Evolutionary conservation across 177 flowering plant species (phyloP).

Genomic region (Vitis hybrid): DNA sequence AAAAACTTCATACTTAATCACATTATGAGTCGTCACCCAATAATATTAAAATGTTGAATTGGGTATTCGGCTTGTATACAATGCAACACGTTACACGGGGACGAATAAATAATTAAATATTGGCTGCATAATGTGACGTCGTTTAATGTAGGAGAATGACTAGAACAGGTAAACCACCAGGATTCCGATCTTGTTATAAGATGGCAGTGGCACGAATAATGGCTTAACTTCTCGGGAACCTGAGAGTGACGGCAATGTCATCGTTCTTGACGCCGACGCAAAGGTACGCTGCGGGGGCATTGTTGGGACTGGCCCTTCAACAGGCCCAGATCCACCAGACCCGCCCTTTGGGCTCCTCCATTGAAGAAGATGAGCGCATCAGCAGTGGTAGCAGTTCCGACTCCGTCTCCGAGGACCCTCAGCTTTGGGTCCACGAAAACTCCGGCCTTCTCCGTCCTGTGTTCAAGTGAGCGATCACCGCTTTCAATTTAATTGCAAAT

Average conservation of each 20-base stretch:
- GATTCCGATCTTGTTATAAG: no score
- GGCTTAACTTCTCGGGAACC: background rate
- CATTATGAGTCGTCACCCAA: no score
- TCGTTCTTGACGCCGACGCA: constrained; percentile 66
- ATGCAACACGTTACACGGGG: no score
- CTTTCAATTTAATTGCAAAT: background rate
- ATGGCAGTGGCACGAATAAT: no score
- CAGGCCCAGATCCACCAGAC: constrained; percentile 90
- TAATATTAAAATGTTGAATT: no score
- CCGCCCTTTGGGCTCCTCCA: constrained; percentile 46
- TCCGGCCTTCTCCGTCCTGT: constrained; percentile 83
- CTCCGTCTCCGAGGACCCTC: constrained; percentile 66
- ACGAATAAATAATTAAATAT: no score
- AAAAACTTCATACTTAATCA: no score
- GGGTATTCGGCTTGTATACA: no score
- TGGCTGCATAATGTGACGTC: no score
- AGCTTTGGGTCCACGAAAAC: constrained; percentile 70
- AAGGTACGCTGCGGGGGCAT: constrained; percentile 76
- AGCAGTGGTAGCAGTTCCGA: constrained; percentile 51
- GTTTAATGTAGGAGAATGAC: no score
- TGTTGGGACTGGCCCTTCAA: constrained; percentile 73
- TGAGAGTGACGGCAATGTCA: constrained; percentile 11
- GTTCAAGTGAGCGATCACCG: constrained; percentile 47
- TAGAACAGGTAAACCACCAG: no score
- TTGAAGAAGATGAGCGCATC: constrained; percentile 29